A percentile compares a stretch with the other conserved stretches of the same genome.
phyloP scores from a whole-genome alignment of 2,329 filamentous ascomycete species.

The Sordariomycetes sp. region DNA sequence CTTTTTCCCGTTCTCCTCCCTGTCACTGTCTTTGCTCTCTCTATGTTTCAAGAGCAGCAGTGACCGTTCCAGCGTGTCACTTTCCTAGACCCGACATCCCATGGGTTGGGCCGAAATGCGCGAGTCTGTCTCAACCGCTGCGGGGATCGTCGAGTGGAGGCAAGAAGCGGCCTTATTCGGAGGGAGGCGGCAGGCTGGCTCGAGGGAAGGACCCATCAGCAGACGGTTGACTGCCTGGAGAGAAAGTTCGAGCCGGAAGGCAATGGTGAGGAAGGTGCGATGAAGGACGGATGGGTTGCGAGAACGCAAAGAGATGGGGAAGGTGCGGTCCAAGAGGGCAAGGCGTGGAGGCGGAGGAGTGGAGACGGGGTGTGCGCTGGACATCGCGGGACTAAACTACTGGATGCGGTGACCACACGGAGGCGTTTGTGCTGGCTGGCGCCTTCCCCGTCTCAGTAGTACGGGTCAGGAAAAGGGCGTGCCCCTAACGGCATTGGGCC shows the following conservation, averaged over 20 bases:
- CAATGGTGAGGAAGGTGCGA: not conserved
- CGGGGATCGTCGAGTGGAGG: not conserved
- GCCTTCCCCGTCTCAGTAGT: not conserved
- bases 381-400: not conserved
- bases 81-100: not conserved
- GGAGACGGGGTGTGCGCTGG: not conserved
- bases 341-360: not conserved
- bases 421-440: not conserved
- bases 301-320: not conserved
- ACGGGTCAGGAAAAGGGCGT: not conserved
- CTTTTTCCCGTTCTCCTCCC: not conserved
- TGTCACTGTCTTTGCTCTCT: not conserved
- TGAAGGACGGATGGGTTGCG: not conserved
- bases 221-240: not conserved
- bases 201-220: not conserved
- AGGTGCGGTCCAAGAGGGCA: not conserved
- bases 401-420: not conserved
- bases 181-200: not conserved
- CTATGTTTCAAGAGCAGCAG: not conserved
- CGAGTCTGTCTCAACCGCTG: not conserved
- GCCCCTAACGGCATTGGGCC: not conserved
- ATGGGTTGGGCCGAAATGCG: not conserved
- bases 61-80: not conserved
- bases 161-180: not conserved
- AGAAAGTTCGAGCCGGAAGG: not conserved